Percentiles rank a stretch among this genome's conserved stretches.
Conservation (phyloP, 441 rosid species). For the Biscutella auriculata region DNA sequence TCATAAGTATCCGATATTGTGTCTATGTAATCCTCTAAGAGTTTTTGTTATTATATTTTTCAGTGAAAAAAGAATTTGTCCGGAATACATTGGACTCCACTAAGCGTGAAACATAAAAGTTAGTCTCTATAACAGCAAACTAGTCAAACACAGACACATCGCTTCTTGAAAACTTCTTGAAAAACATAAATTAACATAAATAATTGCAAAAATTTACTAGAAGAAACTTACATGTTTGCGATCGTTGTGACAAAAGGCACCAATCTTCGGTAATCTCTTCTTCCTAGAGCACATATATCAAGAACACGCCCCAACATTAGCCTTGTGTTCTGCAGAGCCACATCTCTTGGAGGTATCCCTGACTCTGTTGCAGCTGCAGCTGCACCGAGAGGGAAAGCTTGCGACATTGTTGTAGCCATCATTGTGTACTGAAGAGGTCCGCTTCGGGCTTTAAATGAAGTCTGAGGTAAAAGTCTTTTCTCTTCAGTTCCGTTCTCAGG, state of each 20-base stretch:
- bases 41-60: no score
- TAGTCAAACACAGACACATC: no score
- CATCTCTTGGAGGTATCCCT: slow-evolving; percentile 61
- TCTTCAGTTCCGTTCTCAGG: slow-evolving; percentile 72
- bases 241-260: slow-evolving; percentile 82
- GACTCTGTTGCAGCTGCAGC: slow-evolving; percentile 39
- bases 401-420: slow-evolving; percentile 34
- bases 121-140: no score
- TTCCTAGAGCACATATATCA: slow-evolving; percentile 69
- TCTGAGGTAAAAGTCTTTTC: slow-evolving; percentile 65
- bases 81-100: no score
- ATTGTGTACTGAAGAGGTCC: slow-evolving; percentile 62
- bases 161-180: no score
- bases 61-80: no score
- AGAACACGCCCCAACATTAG: slow-evolving; percentile 83
- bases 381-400: slow-evolving; percentile 32
- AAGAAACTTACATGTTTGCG: slow-evolving; percentile 26
- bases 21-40: no score
- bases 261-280: slow-evolving; percentile 77
- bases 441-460: slow-evolving; percentile 80
- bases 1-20: no score
- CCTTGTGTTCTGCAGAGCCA: slow-evolving; percentile 76
- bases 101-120: no score
- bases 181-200: no score
- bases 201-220: neutral